phyloP scores from a whole-genome alignment of 345 rosid species.

The Euclidium syriacum region DNA sequence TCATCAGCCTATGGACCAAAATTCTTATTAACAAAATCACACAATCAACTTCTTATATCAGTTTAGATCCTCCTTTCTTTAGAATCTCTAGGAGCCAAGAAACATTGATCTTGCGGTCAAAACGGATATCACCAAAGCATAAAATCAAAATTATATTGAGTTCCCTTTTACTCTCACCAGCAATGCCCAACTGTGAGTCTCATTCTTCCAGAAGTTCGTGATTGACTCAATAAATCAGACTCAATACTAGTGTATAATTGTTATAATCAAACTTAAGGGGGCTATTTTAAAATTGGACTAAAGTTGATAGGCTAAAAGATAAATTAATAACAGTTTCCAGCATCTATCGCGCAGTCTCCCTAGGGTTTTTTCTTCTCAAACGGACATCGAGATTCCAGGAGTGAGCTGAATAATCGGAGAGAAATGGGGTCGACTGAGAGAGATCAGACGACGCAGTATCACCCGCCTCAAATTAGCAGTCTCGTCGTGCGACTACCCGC shows the following conservation, averaged over 20 bases:
- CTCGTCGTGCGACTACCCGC: slow-evolving; percentile 70
- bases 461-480: slow-evolving; percentile 75
- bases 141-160: too few species aligned
- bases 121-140: too few species aligned
- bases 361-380: slow-evolving; percentile 13
- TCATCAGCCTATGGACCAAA: background rate
- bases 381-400: slow-evolving; percentile 27
- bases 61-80: too few species aligned
- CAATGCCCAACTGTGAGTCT: too few species aligned
- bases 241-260: background rate
- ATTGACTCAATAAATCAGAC: too few species aligned
- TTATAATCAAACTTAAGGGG: background rate
- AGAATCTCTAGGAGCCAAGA: too few species aligned
- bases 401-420: slow-evolving; percentile 10
- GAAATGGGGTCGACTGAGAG: slow-evolving; percentile 71
- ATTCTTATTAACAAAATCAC: background rate
- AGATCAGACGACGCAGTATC: slow-evolving; percentile 56
- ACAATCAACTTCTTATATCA: background rate
- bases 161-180: too few species aligned
- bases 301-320: background rate
- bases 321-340: slow-evolving; percentile 4
- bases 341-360: slow-evolving; percentile 16
- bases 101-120: too few species aligned
- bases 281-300: background rate
- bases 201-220: background rate